Conservation (phyloP, 352 stramenopile species). For the Globisporangium apiculatum region DNA sequence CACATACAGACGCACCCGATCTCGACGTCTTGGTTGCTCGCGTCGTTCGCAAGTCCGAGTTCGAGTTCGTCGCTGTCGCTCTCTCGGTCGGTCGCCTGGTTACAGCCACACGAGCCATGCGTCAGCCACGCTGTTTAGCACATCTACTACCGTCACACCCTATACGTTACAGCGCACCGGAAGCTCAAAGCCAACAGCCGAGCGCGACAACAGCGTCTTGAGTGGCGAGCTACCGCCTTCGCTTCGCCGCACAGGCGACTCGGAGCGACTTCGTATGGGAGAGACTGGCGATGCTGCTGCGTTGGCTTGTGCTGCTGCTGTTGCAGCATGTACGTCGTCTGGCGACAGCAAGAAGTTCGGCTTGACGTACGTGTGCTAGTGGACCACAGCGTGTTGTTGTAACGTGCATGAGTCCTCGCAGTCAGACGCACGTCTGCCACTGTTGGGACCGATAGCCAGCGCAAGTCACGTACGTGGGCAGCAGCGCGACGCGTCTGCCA, state of each 20-base stretch:
- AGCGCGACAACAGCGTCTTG: neutral
- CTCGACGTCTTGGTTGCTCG: neutral
- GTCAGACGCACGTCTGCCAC: neutral
- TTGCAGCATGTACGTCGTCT: neutral
- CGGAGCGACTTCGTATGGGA: neutral
- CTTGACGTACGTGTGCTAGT: slow-evolving; percentile 22
- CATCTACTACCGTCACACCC: too few relatives aligned
- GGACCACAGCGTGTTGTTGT: too few relatives aligned
- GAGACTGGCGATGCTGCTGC: neutral
- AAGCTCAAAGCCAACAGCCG: neutral
- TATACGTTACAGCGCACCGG: neutral
- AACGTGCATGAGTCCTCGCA: neutral
- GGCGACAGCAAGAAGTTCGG: slow-evolving; percentile 27
- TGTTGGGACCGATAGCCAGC: neutral
- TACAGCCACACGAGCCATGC: too few relatives aligned
- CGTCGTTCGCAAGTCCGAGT: neutral
- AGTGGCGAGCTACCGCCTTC: neutral
- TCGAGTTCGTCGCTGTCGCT: slow-evolving; percentile 4
- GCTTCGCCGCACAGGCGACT: neutral
- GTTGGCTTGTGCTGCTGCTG: neutral
- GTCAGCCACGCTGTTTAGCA: too few relatives aligned
- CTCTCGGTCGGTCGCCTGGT: neutral
- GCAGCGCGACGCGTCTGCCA: slow-evolving; percentile 16
- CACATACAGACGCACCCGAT: slow-evolving; percentile 1
- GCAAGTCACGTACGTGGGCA: neutral